Percentiles rank a stretch among this genome's conserved stretches.
Conservation (phyloP, 2,329 filamentous ascomycete genomes). For the Fusarium tuaranense region DNA sequence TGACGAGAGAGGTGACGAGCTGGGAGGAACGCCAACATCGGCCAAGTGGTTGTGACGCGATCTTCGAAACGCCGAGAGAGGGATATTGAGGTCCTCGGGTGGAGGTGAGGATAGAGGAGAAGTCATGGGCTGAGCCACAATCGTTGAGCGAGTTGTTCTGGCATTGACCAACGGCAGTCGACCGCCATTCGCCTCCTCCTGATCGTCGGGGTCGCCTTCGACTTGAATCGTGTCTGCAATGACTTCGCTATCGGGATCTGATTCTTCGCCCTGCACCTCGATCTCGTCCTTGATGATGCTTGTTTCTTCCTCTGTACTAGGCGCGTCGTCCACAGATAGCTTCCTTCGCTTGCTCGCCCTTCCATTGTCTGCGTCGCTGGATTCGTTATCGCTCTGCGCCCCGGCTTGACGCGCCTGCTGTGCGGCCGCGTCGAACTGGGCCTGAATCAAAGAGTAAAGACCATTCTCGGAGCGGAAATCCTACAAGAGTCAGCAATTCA, state of each 20-base stretch:
- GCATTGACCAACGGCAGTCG: slow-evolving; percentile 31
- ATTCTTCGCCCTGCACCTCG: slow-evolving; percentile 33
- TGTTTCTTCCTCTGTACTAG: slow-evolving; percentile 17
- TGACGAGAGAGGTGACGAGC: slow-evolving; percentile 69
- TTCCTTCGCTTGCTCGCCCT: slow-evolving; percentile 50
- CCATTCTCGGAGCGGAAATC: slow-evolving; percentile 80
- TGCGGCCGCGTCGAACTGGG: slow-evolving; percentile 70
- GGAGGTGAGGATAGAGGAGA: slow-evolving; percentile 56
- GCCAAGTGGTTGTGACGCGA: slow-evolving; percentile 38
- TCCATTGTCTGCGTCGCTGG: slow-evolving; percentile 28
- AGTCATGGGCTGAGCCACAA: slow-evolving; percentile 40
- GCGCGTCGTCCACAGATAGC: slow-evolving; percentile 42
- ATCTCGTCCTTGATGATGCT: slow-evolving; percentile 39
- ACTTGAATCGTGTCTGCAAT: slow-evolving; percentile 34
- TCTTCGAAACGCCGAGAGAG: slow-evolving; percentile 42
- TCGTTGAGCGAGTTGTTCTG: slow-evolving; percentile 35
- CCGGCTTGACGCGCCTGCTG: slow-evolving; percentile 49
- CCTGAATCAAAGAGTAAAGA: slow-evolving; percentile 78
- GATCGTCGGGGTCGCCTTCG: slow-evolving; percentile 29
- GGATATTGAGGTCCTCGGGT: slow-evolving; percentile 45
- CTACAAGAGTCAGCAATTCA: slow-evolving; percentile 52
- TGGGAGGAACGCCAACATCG: slow-evolving; percentile 43
- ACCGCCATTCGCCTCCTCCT: slow-evolving; percentile 13
- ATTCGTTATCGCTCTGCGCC: slow-evolving; percentile 33
- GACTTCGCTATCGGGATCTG: slow-evolving; percentile 28